phyloP scores from a whole-genome alignment of 257 asterid genomes.

The Solanum ahanhuiri region DNA sequence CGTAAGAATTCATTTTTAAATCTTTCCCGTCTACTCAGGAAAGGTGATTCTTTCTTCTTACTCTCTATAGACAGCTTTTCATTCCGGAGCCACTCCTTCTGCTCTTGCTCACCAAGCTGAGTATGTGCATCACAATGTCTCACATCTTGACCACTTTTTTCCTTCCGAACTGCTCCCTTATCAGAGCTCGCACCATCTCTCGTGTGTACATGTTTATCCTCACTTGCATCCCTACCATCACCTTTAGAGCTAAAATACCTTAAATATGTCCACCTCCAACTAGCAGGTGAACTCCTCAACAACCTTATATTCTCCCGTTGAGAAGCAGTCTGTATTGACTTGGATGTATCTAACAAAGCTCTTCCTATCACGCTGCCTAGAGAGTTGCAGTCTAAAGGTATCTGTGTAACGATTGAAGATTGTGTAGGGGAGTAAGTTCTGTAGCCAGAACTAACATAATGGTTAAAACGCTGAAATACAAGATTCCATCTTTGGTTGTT shows the following conservation, averaged over 20 bases:
- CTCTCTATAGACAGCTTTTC: constrained; percentile 76
- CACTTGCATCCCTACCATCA: constrained; percentile 81
- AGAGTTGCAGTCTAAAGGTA: constrained; percentile 10
- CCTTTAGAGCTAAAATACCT: constrained; percentile 83
- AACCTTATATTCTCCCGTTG: constrained; percentile 28
- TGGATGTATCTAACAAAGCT: constrained; percentile 25
- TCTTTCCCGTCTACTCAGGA: constrained; percentile 59
- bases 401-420: constrained; percentile 24
- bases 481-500: constrained; percentile 41
- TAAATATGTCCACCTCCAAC: constrained; percentile 28
- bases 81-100: constrained; percentile 76
- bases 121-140: constrained; percentile 64
- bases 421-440: constrained; percentile 29
- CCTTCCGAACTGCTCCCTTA: constrained; percentile 32
- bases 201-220: constrained; percentile 40
- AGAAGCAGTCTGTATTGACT: constrained; percentile 21
- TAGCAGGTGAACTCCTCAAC: constrained; percentile 23
- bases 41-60: constrained; percentile 85
- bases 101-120: constrained; percentile 86
- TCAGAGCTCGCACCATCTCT: constrained; percentile 37
- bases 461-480: constrained; percentile 34
- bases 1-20: constrained; percentile 71
- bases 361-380: constrained; percentile 35
- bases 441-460: constrained; percentile 20
- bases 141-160: constrained; percentile 16